Evolutionary conservation across 768 basidiomycete species (phyloP), one percentile per base, ranked within the genome.

Genomic region (Kwoniella sp.): DNA sequence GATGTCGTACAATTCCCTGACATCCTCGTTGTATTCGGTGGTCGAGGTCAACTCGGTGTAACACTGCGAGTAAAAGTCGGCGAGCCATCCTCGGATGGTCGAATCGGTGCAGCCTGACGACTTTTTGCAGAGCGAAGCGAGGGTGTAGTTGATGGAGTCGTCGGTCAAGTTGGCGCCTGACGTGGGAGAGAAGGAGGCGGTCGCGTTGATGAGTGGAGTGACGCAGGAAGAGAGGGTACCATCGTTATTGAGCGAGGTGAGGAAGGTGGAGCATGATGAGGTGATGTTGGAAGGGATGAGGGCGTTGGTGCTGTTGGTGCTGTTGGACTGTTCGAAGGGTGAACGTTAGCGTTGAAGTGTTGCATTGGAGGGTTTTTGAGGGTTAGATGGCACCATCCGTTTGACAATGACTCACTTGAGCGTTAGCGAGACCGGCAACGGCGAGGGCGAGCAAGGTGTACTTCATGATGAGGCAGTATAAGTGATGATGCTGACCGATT

Each of bases 1-100:
- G 30, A 87, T 82, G 77, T 97, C 94, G 82, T 98, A 99, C 1
- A 86, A 81, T 28, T 81, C 72, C 78, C 86, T 78, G 52, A 96
- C 89, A 26, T 83, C 77, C 52, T 62, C 61, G 67, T 79, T 77
- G 77, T 79, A 78, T 4, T 62, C 63, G 26, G 75, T 71, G 20
- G 71, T 54, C 28, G 74, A 77, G 2, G 86, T 86, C 71, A 99
- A 82, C 82, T 98, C 95, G 22, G 75, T 63, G 0, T 82, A 63
- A 84, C 95, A 99, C 12, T 85, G 84, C 9, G 85, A 73, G 79
- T 88, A 88, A 82, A 97, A 96, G 8, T 83, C 63, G 58, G 86
- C 82, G 59, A 97, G 86, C 71, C 86, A 84, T 47, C 82, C 65
- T 60, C 88, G 86, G 75, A 97, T 79, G 63, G 84, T 75, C 45